Percentiles rank a stretch among this genome's conserved stretches.
These are phyloP conservation scores for Naganishia randhawae DNA, from an alignment of 768 basidiomycete genomes.

Conservation along the genomic window DNA sequence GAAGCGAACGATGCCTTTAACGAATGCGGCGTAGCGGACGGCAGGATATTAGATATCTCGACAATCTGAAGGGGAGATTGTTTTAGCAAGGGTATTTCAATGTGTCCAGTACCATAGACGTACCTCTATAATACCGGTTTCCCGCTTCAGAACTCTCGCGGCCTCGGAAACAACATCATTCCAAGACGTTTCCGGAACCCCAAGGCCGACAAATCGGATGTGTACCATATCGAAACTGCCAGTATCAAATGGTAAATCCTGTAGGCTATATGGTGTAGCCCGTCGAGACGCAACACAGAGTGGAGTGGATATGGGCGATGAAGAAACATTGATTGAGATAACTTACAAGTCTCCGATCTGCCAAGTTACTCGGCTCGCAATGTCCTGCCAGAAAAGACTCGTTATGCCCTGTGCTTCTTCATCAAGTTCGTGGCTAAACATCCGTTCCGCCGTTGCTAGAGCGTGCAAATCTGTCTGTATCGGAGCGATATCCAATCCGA, in stretches of 20 bases:
- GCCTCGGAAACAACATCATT: conserved; percentile 43
- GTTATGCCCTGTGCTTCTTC: neutral
- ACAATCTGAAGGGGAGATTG: conserved; percentile 29
- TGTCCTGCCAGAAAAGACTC: conserved; percentile 35
- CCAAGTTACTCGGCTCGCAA: conserved; percentile 42
- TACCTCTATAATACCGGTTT: conserved; percentile 42
- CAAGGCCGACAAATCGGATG: conserved; percentile 44
- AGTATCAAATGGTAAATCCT: conserved; percentile 46
- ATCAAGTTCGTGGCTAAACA: neutral
- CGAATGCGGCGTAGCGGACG: conserved; percentile 28
- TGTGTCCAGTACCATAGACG: conserved; percentile 2
- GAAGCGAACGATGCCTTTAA: conserved; percentile 38
- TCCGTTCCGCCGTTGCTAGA: conserved; percentile 35
- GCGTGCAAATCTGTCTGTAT: conserved; percentile 39
- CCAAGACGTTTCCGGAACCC: conserved; percentile 45
- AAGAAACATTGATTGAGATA: neutral
- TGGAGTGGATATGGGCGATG: neutral
- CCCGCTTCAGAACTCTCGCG: conserved; percentile 41
- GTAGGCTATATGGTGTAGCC: conserved; percentile 32
- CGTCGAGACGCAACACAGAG: neutral
- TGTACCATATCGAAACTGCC: conserved; percentile 49
- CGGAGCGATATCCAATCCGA: conserved; percentile 44
- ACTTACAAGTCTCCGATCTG: conserved; percentile 46
- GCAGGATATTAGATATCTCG: conserved; percentile 38
- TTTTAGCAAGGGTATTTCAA: conserved; percentile 21